These are phyloP conservation scores for Backusella tuberculispora DNA, from an alignment of 192 early-diverging fungal genomes.

Conservation along the genomic window DNA sequence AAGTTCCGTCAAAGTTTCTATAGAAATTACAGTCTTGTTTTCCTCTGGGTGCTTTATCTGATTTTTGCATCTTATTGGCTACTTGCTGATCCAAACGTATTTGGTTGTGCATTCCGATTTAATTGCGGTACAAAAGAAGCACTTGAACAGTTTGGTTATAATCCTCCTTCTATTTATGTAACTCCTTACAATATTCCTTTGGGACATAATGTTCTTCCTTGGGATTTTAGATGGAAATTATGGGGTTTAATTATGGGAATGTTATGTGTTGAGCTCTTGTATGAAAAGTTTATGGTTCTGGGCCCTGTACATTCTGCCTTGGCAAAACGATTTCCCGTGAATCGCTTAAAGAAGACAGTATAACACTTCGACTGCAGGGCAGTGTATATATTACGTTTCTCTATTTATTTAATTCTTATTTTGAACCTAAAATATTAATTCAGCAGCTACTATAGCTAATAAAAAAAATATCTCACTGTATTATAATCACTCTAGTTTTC, in stretches of 20 bases:
- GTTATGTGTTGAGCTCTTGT: conserved; percentile 42
- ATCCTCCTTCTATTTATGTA: conserved; percentile 27
- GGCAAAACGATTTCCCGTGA: conserved; percentile 49
- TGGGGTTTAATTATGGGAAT: conserved; percentile 55
- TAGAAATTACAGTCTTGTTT: conserved; percentile 58
- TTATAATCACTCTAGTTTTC: too few relatives aligned
- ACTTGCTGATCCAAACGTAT: conserved; percentile 69
- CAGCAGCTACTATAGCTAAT: not conserved
- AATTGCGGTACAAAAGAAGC: conserved; percentile 39
- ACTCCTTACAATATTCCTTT: conserved; percentile 54
- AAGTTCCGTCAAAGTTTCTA: conserved; percentile 62
- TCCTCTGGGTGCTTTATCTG: conserved; percentile 54
- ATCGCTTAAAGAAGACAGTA: conserved; percentile 26
- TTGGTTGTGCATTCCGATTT: conserved; percentile 67
- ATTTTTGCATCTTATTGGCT: conserved; percentile 55
- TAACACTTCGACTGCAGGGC: not conserved
- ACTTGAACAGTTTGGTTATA: conserved; percentile 27
- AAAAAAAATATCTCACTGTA: not conserved
- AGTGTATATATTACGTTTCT: not conserved
- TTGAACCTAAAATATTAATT: not conserved
- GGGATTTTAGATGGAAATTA: conserved; percentile 54
- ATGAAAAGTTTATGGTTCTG: conserved; percentile 51
- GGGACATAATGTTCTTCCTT: conserved; percentile 69
- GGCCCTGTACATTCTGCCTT: conserved; percentile 48
- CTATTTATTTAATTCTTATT: not conserved